Percentiles rank a stretch among this genome's conserved stretches.
These are phyloP conservation scores for Arthromyces matolae DNA, from an alignment of 768 basidiomycete genomes.

Conservation along the genomic window DNA sequence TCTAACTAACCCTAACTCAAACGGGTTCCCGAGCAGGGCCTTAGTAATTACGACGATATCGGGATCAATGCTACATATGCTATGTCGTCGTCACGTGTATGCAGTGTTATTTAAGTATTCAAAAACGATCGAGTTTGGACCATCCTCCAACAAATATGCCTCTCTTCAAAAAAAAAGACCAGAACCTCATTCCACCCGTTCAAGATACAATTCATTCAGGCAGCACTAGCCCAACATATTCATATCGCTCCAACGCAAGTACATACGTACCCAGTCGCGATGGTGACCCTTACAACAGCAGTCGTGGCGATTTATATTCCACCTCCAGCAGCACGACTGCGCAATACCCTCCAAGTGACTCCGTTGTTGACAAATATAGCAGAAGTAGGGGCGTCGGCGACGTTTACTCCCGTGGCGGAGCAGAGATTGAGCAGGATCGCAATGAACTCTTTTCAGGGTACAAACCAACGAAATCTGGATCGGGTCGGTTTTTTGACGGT, in stretches of 20 bases:
- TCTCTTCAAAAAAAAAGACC: conserved; percentile 66
- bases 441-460: conserved; percentile 75
- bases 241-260: conserved; percentile 48
- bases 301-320: conserved; percentile 59
- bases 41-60: neutral
- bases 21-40: too few relatives aligned
- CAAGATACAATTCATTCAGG: conserved; percentile 28
- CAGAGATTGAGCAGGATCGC: conserved; percentile 62
- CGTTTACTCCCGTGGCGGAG: conserved; percentile 59
- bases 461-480: conserved; percentile 53
- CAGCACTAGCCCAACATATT: conserved; percentile 36
- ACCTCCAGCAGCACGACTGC: conserved; percentile 19
- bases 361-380: conserved; percentile 43
- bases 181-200: conserved; percentile 67
- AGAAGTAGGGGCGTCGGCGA: conserved; percentile 56
- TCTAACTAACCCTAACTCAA: too few relatives aligned
- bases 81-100: neutral
- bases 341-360: conserved; percentile 16
- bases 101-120: neutral
- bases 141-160: conserved; percentile 43
- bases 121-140: neutral
- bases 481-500: conserved; percentile 70
- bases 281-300: conserved; percentile 49
- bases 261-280: conserved; percentile 72
- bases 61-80: too few relatives aligned